Percentiles rank a stretch among this genome's conserved stretches.
phyloP scores from a whole-genome alignment of 306 rosid species.

The Ziziphus jujuba region DNA sequence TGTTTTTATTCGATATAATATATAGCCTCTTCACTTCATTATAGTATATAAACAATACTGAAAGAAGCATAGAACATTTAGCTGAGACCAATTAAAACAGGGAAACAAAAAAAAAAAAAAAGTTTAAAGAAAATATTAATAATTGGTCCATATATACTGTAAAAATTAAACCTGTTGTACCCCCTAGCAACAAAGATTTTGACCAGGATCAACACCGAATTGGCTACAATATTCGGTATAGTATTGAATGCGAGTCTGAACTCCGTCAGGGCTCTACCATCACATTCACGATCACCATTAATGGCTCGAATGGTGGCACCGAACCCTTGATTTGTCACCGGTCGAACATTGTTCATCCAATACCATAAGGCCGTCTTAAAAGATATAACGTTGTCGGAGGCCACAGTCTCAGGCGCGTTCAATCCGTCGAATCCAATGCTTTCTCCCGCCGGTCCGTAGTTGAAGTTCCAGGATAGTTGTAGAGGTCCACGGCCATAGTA shows the following conservation, averaged over 20 bases:
- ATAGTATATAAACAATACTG: too few relatives aligned
- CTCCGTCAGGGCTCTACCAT: slow-evolving; percentile 50
- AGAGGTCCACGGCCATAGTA: slow-evolving; percentile 89
- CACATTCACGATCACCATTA: slow-evolving; percentile 77
- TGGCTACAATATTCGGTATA: slow-evolving; percentile 59
- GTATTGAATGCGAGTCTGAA: slow-evolving; percentile 45
- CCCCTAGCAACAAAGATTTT: slow-evolving; percentile 65
- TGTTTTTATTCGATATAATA: too few relatives aligned
- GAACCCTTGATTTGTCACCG: slow-evolving; percentile 61
- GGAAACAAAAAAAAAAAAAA: not conserved
- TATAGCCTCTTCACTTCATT: too few relatives aligned
- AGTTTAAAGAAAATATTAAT: not conserved
- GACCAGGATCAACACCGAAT: slow-evolving; percentile 67
- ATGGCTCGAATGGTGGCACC: slow-evolving; percentile 90
- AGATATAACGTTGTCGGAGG: slow-evolving; percentile 49
- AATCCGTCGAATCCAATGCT: slow-evolving; percentile 61
- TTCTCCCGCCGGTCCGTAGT: slow-evolving; percentile 76
- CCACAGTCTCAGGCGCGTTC: slow-evolving; percentile 70
- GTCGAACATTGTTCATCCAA: slow-evolving; percentile 64
- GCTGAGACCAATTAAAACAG: not conserved
- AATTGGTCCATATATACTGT: too few relatives aligned
- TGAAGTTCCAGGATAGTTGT: slow-evolving; percentile 88
- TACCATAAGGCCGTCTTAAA: slow-evolving; percentile 89
- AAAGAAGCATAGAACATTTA: too few relatives aligned
- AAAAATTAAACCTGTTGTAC: too few relatives aligned